Percentiles rank a stretch among this genome's conserved stretches.
These are phyloP conservation scores for Chlorella sp. DNA, from an alignment of 139 green algal species.

Conservation along the genomic window DNA sequence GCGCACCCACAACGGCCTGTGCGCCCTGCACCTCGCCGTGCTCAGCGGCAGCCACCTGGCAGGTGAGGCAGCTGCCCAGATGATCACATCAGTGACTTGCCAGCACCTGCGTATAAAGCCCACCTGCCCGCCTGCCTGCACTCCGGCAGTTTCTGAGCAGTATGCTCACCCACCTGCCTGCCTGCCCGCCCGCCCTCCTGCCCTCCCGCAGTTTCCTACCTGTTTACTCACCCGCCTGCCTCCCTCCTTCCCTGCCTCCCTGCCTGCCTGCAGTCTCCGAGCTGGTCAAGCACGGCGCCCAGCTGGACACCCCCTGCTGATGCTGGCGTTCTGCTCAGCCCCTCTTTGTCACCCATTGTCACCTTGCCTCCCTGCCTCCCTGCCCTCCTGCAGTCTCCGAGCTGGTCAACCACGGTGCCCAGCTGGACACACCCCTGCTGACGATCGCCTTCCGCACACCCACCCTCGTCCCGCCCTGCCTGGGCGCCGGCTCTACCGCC, in stretches of 20 bases:
- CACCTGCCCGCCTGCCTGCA: no score
- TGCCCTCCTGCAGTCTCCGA: background rate
- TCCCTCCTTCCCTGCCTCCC: background rate
- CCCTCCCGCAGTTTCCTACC: background rate
- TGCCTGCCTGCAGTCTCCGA: background rate
- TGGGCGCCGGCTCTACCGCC: constrained; percentile 3
- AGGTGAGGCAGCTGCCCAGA: background rate
- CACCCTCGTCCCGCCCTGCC: background rate
- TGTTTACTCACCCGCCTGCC: background rate
- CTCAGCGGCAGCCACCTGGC: background rate
- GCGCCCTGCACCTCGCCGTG: constrained; percentile 32
- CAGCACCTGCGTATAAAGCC: no score
- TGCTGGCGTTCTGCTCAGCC: background rate
- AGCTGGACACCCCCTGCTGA: constrained; percentile 34
- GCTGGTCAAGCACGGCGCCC: constrained; percentile 9
- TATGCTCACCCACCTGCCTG: background rate
- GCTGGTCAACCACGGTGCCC: constrained; percentile 8
- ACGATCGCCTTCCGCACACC: background rate
- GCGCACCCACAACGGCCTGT: background rate
- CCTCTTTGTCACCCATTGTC: no score
- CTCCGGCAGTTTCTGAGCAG: background rate
- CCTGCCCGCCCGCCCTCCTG: no score
- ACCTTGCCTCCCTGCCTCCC: no score
- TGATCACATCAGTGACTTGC: no score
- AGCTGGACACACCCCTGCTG: constrained; percentile 33